Base-by-base conservation (phyloP, 345 rosid genomes). In the Acer campestre region DNA sequence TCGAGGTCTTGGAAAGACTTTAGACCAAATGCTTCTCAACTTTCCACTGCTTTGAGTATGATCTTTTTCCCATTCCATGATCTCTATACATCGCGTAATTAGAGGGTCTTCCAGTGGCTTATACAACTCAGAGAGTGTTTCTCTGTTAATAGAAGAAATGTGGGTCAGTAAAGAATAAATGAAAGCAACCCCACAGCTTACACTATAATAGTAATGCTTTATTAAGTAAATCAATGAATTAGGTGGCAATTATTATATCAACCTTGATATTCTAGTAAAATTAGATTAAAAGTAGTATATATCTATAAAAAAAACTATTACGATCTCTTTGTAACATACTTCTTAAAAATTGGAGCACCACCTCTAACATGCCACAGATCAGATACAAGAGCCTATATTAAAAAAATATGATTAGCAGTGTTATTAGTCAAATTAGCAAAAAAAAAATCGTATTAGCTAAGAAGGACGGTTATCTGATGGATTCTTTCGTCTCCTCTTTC, bases 1-100 rank as follows among this genome's bases (percentile, higher is more conserved):
- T 83, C 87, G 86, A 78, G 97, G 93, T 79, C 88, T 92, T 67
- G 98, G 97, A 80, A 94, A 88, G 81, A 96, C 67, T 81, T 87
- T 91, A 40, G 91, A 91, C 98, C 95, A 94, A 46, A 93, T 59
- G 64, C 74, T 83, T 84, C 75, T 84, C 68, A 88, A 82, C 61
- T 68, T 46, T 12, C 84, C 48, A 40, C 73, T 73, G 75, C 75
- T 75, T 69, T 73, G 62, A 63, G 85, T 70, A 31, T 87, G 81
- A 49, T 80, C 76, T 73, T 82, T 77, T 73, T 85, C 89, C 58
- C 74, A 67, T 81, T 91, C 97, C 79, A 90, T 62, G 16, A 94
- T 82, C 72, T 94, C 97, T 76, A 89, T 75, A 82, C 97, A 96
- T 27, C 81, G 86, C 80, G 72, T 88, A 79, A 96, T 91, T 63